These are phyloP conservation scores for Citrus mangshanensis DNA, from an alignment of 345 rosid genomes.

Conservation along the genomic window DNA sequence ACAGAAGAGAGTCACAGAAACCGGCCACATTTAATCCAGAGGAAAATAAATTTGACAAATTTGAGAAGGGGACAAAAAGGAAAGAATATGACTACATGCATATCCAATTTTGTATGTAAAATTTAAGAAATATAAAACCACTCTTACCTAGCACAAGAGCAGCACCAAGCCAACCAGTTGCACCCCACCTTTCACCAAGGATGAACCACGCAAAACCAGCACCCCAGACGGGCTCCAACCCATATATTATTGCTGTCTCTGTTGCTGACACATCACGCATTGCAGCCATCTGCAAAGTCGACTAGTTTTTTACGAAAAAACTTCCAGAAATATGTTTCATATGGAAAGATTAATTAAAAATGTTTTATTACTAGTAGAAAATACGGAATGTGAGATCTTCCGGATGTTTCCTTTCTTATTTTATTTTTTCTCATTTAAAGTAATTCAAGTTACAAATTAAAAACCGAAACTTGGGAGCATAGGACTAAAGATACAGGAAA, in stretches of 20 bases:
- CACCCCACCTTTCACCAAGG: constrained; percentile 67
- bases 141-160: constrained; percentile 53
- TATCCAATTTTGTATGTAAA: neutral
- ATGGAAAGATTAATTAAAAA: neutral
- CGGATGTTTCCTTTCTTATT: neutral
- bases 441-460: neutral
- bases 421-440: neutral
- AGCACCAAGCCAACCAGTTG: constrained; percentile 62
- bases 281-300: constrained; percentile 44
- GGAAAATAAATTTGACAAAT: neutral
- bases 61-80: neutral
- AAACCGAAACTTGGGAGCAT: neutral
- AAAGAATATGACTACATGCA: neutral
- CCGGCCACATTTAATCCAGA: neutral
- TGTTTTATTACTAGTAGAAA: neutral
- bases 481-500: neutral
- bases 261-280: constrained; percentile 61
- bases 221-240: constrained; percentile 72
- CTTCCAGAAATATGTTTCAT: neutral
- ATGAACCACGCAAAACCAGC: constrained; percentile 74
- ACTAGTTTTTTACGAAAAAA: neutral
- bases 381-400: neutral
- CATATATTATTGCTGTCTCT: constrained; percentile 57
- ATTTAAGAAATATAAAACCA: neutral
- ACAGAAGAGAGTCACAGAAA: neutral